Evolutionary conservation across 768 basidiomycete genomes (phyloP).

Genomic region (Russula lepida): DNA sequence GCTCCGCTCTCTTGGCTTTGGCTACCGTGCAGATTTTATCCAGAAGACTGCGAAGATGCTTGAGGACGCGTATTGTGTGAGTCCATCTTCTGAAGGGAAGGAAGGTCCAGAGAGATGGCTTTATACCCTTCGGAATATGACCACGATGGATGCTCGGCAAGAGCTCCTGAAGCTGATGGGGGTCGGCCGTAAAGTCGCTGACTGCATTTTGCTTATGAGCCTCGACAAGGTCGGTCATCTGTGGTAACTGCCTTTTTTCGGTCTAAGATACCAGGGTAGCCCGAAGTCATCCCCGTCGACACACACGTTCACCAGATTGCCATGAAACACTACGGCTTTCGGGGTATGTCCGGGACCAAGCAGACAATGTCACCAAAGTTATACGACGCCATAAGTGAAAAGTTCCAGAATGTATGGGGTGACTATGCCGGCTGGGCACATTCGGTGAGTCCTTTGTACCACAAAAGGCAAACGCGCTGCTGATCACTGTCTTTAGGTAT

Average conservation of each 20-base stretch:
- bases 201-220: constrained; percentile 90
- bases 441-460: constrained; percentile 40
- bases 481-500: constrained; percentile 38
- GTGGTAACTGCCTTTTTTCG: background rate
- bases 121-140: constrained; percentile 37
- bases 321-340: constrained; percentile 64
- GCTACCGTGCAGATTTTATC: constrained; percentile 90
- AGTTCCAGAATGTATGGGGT: constrained; percentile 64
- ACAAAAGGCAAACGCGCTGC: background rate
- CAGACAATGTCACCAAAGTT: constrained; percentile 63
- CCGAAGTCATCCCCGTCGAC: constrained; percentile 87
- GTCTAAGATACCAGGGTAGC: constrained; percentile 33
- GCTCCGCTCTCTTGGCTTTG: constrained; percentile 84
- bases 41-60: constrained; percentile 77
- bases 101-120: constrained; percentile 61
- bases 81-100: constrained; percentile 6
- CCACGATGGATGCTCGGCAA: constrained; percentile 54
- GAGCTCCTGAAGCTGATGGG: constrained; percentile 79
- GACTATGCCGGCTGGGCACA: constrained; percentile 88
- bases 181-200: constrained; percentile 94
- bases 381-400: constrained; percentile 62
- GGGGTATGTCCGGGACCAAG: constrained; percentile 40
- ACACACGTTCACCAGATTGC: constrained; percentile 93
- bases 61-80: constrained; percentile 42
- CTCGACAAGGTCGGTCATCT: constrained; percentile 63